Conservation (phyloP, 352 stramenopile genomes). For the Blastocystis sp. region DNA sequence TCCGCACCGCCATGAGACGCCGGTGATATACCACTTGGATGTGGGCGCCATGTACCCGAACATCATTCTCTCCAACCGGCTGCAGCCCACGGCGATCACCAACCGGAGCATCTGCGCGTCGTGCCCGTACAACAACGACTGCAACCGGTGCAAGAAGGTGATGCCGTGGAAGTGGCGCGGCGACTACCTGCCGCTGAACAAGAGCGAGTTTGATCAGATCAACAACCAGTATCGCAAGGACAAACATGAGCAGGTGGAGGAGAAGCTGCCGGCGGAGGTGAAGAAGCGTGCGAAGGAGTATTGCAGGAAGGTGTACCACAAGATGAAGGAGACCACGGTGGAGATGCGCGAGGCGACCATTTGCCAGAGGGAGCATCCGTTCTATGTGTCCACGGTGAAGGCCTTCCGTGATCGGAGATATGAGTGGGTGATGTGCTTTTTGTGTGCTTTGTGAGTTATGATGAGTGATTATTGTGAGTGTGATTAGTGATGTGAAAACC, state of each 20-base stretch:
- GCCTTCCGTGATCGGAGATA: constrained; percentile 96
- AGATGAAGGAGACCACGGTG: constrained; percentile 88
- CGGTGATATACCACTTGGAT: constrained; percentile 97
- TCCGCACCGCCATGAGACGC: constrained; percentile 84
- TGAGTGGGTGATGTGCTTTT: constrained; percentile 75
- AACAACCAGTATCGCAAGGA: constrained; percentile 81
- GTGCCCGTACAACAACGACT: constrained; percentile 87
- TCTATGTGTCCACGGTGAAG: constrained; percentile 99
- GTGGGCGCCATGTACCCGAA: constrained; percentile 99
- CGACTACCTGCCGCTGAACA: constrained; percentile 88
- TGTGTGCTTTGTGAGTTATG: background rate
- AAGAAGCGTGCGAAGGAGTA: constrained; percentile 83
- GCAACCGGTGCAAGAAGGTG: constrained; percentile 88
- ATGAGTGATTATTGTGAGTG: too few relatives aligned
- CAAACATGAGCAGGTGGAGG: constrained; percentile 52
- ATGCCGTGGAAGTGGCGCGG: constrained; percentile 98
- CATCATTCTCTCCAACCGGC: constrained; percentile 97
- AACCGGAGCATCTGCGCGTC: constrained; percentile 89
- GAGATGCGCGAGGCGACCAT: constrained; percentile 89
- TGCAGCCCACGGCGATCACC: constrained; percentile 94
- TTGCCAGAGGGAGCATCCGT: constrained; percentile 98
- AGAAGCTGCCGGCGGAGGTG: constrained; percentile 73
- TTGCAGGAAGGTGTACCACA: constrained; percentile 82
- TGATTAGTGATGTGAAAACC: too few relatives aligned
- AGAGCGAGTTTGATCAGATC: constrained; percentile 89